These are phyloP conservation scores for Xylaria sp. DNA, from an alignment of 2,329 filamentous ascomycete genomes.

Conservation along the genomic window DNA sequence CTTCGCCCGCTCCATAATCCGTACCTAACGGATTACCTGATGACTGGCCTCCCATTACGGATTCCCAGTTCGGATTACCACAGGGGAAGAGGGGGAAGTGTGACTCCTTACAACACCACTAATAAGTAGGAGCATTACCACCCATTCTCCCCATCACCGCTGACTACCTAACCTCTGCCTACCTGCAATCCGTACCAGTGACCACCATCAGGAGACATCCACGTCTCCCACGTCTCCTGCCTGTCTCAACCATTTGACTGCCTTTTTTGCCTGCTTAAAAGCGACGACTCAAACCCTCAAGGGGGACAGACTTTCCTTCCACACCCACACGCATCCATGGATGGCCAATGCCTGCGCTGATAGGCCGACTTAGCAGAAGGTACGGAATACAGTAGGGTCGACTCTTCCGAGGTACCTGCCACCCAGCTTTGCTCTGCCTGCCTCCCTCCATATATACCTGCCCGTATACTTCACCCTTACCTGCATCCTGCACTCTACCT, in stretches of 20 bases:
- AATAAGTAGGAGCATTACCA: constrained; percentile 5
- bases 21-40: constrained; percentile 12
- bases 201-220: constrained; percentile 25
- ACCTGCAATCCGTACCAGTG: neutral
- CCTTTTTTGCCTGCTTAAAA: neutral
- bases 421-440: too few species aligned
- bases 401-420: too few species aligned
- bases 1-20: too few species aligned
- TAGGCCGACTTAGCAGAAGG: neutral
- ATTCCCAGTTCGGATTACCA: constrained; percentile 5
- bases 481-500: too few species aligned
- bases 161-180: neutral
- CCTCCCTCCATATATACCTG: too few species aligned
- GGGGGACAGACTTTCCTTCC: neutral
- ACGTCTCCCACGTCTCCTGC: constrained; percentile 28
- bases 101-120: constrained; percentile 32
- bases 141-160: constrained; percentile 17
- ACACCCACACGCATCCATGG: neutral
- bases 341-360: neutral
- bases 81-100: constrained; percentile 22
- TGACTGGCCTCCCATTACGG: constrained; percentile 19
- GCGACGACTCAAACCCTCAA: neutral
- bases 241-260: neutral
- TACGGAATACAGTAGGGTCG: neutral
- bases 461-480: too few species aligned